A percentile compares a stretch with the other conserved stretches of the same genome.
Evolutionary conservation across 2,329 filamentous ascomycete species (phyloP).

Genomic region (Elsinoe ampelina): DNA sequence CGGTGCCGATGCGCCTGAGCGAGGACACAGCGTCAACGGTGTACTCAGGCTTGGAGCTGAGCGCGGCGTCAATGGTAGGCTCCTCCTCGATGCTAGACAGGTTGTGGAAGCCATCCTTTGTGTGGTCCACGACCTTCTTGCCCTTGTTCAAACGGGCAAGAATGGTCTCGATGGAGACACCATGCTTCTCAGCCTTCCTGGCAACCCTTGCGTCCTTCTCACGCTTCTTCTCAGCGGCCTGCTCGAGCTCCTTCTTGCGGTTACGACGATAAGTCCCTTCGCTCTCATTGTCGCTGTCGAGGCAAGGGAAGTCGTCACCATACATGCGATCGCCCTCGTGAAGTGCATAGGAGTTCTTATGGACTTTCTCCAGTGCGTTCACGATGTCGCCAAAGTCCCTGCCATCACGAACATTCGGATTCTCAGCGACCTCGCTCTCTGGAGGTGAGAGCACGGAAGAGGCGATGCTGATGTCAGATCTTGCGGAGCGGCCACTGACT

Average conservation of each 20-base stretch:
- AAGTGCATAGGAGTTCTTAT: neutral
- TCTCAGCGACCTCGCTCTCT: neutral
- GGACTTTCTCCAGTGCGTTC: neutral
- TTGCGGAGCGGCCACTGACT: neutral
- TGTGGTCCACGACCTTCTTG: neutral
- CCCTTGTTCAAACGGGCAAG: neutral
- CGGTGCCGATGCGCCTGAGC: neutral
- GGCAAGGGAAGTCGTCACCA: neutral
- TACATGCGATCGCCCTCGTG: neutral
- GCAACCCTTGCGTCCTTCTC: neutral
- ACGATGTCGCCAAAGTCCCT: slow-evolving; percentile 4
- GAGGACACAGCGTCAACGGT: neutral
- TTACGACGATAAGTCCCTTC: neutral
- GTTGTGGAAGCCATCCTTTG: neutral
- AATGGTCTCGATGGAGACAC: neutral
- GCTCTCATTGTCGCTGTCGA: slow-evolving; percentile 9
- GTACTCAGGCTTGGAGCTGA: neutral
- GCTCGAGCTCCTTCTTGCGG: neutral
- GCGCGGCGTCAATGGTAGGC: neutral
- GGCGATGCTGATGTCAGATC: neutral
- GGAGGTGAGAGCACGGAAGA: neutral
- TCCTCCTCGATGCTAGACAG: neutral
- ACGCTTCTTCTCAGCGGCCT: neutral
- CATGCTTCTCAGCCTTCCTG: neutral
- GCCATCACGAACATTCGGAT: neutral